Evolutionary conservation across 2,329 filamentous ascomycete species (phyloP).

Genomic region (Rhynchosporium agropyri): DNA sequence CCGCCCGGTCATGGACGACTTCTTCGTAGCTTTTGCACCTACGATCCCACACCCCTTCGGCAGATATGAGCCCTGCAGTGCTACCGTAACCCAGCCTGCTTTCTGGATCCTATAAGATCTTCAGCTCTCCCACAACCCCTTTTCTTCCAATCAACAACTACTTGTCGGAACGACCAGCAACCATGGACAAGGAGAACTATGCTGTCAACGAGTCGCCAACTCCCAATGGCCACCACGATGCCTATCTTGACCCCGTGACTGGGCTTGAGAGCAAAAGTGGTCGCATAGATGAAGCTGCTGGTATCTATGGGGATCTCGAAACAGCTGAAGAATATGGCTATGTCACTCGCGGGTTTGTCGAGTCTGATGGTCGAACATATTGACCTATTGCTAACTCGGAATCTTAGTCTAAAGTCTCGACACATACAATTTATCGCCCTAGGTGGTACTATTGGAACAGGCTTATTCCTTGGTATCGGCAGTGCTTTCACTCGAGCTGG

Average conservation of each 20-base stretch:
- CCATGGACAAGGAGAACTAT: slow-evolving; percentile 36
- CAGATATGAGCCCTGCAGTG: slow-evolving; percentile 13
- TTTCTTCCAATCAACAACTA: slow-evolving; percentile 9
- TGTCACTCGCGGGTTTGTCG: slow-evolving; percentile 50
- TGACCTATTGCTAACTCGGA: too few species aligned
- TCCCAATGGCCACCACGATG: slow-evolving; percentile 29
- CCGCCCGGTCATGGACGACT: not conserved
- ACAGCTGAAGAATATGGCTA: slow-evolving; percentile 55
- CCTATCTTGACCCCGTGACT: slow-evolving; percentile 33
- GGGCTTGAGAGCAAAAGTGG: slow-evolving; percentile 39
- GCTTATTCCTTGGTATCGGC: slow-evolving; percentile 58
- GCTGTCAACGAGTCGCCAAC: slow-evolving; percentile 27
- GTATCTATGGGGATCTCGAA: slow-evolving; percentile 54
- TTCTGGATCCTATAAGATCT: slow-evolving; percentile 21
- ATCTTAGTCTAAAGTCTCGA: slow-evolving; percentile 45
- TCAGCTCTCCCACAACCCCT: slow-evolving; percentile 1
- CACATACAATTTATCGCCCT: slow-evolving; percentile 63
- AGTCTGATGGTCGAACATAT: not conserved
- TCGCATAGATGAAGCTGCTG: slow-evolving; percentile 51
- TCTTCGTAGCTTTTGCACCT: not conserved
- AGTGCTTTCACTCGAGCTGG: slow-evolving; percentile 56
- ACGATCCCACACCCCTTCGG: not conserved
- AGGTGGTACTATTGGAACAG: slow-evolving; percentile 59
- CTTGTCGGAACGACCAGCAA: slow-evolving; percentile 20
- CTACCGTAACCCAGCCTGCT: slow-evolving; percentile 17